Evolutionary conservation across 345 rosid species (phyloP).

Genomic region (Hypericum perforatum): DNA sequence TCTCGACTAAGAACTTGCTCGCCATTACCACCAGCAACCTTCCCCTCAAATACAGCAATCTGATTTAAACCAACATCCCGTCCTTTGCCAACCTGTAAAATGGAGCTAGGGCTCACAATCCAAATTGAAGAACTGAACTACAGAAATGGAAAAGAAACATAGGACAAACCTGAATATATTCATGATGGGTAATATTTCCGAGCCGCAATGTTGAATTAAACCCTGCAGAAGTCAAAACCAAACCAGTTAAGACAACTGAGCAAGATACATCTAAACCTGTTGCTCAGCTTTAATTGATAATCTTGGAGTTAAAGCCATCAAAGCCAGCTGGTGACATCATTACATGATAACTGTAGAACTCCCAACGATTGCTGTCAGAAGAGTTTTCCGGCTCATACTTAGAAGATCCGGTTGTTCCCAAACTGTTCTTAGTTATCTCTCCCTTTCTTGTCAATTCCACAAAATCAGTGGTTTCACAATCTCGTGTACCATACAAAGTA

Average conservation of each 20-base stretch:
- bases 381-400: no score
- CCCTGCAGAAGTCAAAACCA: conserved; percentile 30
- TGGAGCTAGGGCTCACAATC: conserved; percentile 5
- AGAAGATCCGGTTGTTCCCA: no score
- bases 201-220: conserved; percentile 93
- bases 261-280: no score
- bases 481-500: no score
- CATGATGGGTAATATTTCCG: conserved; percentile 97
- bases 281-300: no score
- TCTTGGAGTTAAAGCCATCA: no score
- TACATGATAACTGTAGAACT: no score
- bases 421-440: no score
- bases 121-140: neutral
- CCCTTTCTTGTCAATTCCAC: no score
- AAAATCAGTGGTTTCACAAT: no score
- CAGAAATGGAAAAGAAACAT: conserved; percentile 2
- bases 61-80: conserved; percentile 98
- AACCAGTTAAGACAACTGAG: neutral
- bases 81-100: conserved; percentile 91
- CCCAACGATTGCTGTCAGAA: no score
- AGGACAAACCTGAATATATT: conserved; percentile 72
- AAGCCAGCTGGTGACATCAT: no score
- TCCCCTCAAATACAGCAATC: conserved; percentile 96
- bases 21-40: conserved; percentile 97
- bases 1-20: conserved; percentile 99